phyloP scores from a whole-genome alignment of 768 basidiomycete species.

The Suillus subaureus region DNA sequence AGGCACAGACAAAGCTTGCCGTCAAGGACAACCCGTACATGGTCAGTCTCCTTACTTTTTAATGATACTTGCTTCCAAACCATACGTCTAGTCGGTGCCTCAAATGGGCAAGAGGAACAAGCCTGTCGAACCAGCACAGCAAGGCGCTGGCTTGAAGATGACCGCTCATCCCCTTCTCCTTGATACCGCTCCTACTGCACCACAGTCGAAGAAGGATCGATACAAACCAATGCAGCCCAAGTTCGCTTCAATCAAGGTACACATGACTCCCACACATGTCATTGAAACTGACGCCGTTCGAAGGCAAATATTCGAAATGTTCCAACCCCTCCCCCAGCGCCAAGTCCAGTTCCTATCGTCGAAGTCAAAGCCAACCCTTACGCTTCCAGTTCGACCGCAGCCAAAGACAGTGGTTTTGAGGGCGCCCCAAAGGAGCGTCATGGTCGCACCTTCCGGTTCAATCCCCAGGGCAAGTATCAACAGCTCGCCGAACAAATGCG shows the following conservation, averaged over 20 bases:
- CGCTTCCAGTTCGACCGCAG: constrained; percentile 47
- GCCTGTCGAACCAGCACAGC: constrained; percentile 64
- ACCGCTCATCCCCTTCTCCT: constrained; percentile 86
- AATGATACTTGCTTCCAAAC: background rate
- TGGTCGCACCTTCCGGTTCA: constrained; percentile 80
- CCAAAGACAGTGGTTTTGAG: constrained; percentile 68
- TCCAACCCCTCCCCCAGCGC: constrained; percentile 58
- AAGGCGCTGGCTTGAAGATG: constrained; percentile 87
- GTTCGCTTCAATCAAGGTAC: constrained; percentile 91
- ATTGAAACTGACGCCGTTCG: constrained; percentile 6
- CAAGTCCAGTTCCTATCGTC: constrained; percentile 38
- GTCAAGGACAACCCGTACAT: constrained; percentile 88
- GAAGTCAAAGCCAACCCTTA: constrained; percentile 76
- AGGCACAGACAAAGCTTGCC: constrained; percentile 75
- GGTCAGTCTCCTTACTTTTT: constrained; percentile 44
- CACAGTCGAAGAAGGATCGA: constrained; percentile 83
- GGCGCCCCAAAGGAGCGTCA: constrained; percentile 72
- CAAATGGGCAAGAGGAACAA: constrained; percentile 56
- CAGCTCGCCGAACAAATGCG: constrained; percentile 70
- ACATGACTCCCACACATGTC: constrained; percentile 15
- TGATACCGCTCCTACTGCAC: constrained; percentile 54
- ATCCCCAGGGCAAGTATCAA: constrained; percentile 90
- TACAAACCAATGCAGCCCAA: constrained; percentile 99
- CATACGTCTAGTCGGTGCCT: constrained; percentile 49
- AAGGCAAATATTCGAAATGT: constrained; percentile 79